phyloP scores from a whole-genome alignment of 1,284 basidiomycete genomes.

The Pholiota adiposa region DNA sequence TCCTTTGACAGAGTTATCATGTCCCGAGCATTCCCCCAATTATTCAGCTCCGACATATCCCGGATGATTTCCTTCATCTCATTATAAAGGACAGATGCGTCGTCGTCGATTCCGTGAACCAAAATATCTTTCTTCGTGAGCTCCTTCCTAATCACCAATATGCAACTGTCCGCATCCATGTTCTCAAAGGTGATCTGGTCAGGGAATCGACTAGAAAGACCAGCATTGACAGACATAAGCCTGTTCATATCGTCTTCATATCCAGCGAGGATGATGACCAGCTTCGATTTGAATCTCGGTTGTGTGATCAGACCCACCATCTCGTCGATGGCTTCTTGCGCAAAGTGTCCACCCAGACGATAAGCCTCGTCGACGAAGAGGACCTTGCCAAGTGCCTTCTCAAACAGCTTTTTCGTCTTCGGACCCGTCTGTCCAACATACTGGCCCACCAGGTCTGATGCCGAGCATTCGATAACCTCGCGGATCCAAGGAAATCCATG shows the following conservation, averaged over 20 bases:
- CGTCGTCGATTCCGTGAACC: conserved; percentile 31
- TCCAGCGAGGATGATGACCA: conserved; percentile 69
- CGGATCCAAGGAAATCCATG: conserved; percentile 62
- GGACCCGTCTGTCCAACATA: conserved; percentile 73
- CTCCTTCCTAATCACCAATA: conserved; percentile 51
- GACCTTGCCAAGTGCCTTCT: conserved; percentile 64
- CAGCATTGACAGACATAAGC: conserved; percentile 59
- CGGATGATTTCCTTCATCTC: conserved; percentile 42
- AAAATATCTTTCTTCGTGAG: conserved; percentile 46
- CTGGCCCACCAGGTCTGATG: conserved; percentile 66
- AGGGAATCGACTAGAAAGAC: conserved; percentile 69
- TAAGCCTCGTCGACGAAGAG: conserved; percentile 74
- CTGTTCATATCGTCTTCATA: conserved; percentile 70
- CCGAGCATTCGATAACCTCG: conserved; percentile 66
- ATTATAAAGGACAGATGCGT: conserved; percentile 31
- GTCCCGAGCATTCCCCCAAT: conserved; percentile 71
- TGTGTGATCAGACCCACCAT: conserved; percentile 64
- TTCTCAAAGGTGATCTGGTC: conserved; percentile 60
- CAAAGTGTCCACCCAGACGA: conserved; percentile 57
- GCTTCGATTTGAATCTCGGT: conserved; percentile 55
- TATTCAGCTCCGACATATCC: conserved; percentile 46
- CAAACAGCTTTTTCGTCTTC: conserved; percentile 58
- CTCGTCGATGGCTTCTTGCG: conserved; percentile 71
- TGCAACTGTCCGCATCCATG: conserved; percentile 52
- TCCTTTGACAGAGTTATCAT: conserved; percentile 55